Evolutionary conservation across 2,329 filamentous ascomycete genomes (phyloP), one percentile per base, ranked within the genome.

Genomic region (Periconia digitata): DNA sequence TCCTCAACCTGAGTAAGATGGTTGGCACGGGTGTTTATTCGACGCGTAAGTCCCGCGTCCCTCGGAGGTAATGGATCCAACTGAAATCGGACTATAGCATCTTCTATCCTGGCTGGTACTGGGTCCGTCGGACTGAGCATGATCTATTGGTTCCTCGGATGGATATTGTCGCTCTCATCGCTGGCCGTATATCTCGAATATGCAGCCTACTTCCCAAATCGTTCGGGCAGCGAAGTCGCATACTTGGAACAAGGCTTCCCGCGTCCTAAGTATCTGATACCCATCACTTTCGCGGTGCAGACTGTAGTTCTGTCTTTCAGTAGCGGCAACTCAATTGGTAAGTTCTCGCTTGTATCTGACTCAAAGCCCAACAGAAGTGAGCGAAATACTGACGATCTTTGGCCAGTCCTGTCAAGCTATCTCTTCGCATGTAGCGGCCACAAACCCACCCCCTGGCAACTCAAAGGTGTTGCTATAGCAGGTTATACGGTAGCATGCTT

Each of bases 201-300:
- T 13, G 79, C 83, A 0, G 76, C 81, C 1, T 87, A 84, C 52
- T 88, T 87, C 49, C 84, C 85, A 0, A 86, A 80, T 59, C 79
- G 85, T 7, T 85, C 81, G 2, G 85, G 85, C 0, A 79, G 79
- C 0, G 83, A 88, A 57, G 84, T 85, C 0, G 85, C 85, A 0
- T 88, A 86, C 55, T 75, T 88, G 0, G 85, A 88, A 55, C 85
- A 88, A 59, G 81, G 83, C 0, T 89, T 80, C 53, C 84, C 84
- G 1, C 76, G 82, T 1, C 85, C 85, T 0, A 79, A 76, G 46
- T 85, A 83, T 60, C 77, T 88, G 50, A 82, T 88, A 41, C 83
- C 85, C 0, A 81, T 82, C 0, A 75, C 82, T 0, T 88, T 85
- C 60, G 85, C 85, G 0, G 78, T 86, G 2, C 82, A 85, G 60